phyloP scores from a whole-genome alignment of 768 basidiomycete genomes.

The Kondoa subrosea region DNA sequence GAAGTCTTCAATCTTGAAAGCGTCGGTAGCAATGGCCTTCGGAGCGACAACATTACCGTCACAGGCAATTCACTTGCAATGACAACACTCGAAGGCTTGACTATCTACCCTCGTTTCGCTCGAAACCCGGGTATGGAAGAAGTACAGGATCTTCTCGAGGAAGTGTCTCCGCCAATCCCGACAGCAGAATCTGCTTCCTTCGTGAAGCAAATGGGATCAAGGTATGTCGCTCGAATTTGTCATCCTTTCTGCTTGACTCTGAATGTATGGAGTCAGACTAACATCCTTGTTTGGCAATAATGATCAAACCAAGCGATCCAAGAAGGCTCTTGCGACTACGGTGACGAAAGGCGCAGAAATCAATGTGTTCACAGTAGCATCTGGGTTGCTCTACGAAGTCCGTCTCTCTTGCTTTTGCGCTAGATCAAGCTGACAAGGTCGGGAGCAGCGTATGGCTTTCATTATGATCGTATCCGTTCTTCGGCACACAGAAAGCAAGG shows the following conservation, averaged over 20 bases:
- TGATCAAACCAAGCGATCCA: constrained; percentile 24
- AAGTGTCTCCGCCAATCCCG: neutral
- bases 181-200: neutral
- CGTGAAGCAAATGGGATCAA: neutral
- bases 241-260: constrained; percentile 1
- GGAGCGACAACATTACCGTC: neutral
- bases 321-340: constrained; percentile 17
- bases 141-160: constrained; percentile 43
- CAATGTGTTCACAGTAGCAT: constrained; percentile 98
- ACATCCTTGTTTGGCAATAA: constrained; percentile 14
- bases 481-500: constrained; percentile 76
- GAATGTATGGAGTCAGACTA: no score
- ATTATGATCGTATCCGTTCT: constrained; percentile 97
- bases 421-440: no score
- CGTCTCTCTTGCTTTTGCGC: constrained; percentile 14
- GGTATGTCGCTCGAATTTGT: neutral
- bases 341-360: constrained; percentile 57
- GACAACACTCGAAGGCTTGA: constrained; percentile 77
- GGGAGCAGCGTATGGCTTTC: constrained; percentile 67
- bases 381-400: constrained; percentile 89
- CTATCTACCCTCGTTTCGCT: constrained; percentile 61
- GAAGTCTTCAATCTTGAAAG: constrained; percentile 70
- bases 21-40: constrained; percentile 39
- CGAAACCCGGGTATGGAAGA: constrained; percentile 71
- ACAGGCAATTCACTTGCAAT: constrained; percentile 46